Percentiles rank a stretch among this genome's conserved stretches.
These are phyloP conservation scores for Chaetoscypha palmicola DNA, from an alignment of 2,329 filamentous ascomycete genomes.

Conservation along the genomic window DNA sequence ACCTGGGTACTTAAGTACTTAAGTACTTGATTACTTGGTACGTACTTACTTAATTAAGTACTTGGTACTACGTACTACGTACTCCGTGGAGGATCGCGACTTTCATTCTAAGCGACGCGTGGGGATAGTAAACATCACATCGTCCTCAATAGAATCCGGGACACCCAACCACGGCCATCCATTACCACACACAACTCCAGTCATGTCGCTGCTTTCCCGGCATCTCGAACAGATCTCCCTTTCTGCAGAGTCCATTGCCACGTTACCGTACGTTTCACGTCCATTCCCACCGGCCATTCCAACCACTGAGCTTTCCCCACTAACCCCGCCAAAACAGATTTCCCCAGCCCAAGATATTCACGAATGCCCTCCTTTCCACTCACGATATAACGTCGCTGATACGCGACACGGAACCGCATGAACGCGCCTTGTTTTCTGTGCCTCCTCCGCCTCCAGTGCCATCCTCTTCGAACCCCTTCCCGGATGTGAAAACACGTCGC, in stretches of 20 bases:
- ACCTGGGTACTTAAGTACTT: too few relatives aligned
- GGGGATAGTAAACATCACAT: too few relatives aligned
- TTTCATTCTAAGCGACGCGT: too few relatives aligned
- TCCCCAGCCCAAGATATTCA: slow-evolving; percentile 86
- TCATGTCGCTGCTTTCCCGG: slow-evolving; percentile 61
- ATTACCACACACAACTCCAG: too few relatives aligned
- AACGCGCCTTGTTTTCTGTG: slow-evolving; percentile 89
- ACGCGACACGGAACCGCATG: slow-evolving; percentile 89
- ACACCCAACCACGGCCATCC: too few relatives aligned
- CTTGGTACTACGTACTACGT: too few relatives aligned
- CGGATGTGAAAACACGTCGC: slow-evolving; percentile 39
- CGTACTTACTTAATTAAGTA: too few relatives aligned
- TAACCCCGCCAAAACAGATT: slow-evolving; percentile 52
- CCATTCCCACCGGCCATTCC: neutral
- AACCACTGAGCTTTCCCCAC: slow-evolving; percentile 5
- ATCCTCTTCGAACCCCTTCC: slow-evolving; percentile 40
- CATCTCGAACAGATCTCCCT: slow-evolving; percentile 72
- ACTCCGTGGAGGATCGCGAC: too few relatives aligned
- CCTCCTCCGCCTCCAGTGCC: slow-evolving; percentile 48
- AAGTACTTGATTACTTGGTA: too few relatives aligned
- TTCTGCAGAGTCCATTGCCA: slow-evolving; percentile 69
- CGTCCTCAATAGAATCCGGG: too few relatives aligned
- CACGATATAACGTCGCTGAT: slow-evolving; percentile 93
- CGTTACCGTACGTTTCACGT: slow-evolving; percentile 54
- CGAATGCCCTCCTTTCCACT: slow-evolving; percentile 79